Evolutionary conservation across 257 asterid species (phyloP).

Genomic region (Salvia hispanica): DNA sequence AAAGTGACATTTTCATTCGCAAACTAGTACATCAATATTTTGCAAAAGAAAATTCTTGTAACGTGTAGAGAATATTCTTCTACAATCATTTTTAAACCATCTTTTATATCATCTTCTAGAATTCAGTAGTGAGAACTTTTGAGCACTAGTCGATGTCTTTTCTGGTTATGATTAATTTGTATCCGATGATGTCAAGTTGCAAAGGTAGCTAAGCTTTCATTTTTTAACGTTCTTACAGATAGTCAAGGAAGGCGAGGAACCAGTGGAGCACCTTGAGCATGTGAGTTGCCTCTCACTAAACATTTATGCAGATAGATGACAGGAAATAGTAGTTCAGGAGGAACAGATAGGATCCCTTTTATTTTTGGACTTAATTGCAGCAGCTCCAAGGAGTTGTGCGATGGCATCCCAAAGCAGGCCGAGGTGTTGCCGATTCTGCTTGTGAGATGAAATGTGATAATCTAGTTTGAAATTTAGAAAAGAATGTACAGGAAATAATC

Average conservation of each 20-base stretch:
- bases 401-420: constrained; percentile 50
- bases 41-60: neutral
- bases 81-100: too few species aligned
- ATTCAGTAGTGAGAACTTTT: neutral
- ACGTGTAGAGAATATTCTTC: too few species aligned
- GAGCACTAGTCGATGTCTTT: neutral
- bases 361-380: neutral
- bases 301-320: constrained; percentile 33
- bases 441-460: constrained; percentile 40
- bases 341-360: constrained; percentile 13
- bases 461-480: constrained; percentile 12
- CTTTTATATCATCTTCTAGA: neutral
- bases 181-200: neutral
- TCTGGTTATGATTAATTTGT: neutral
- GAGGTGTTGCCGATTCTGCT: constrained; percentile 38
- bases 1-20: neutral
- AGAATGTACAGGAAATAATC: constrained; percentile 42
- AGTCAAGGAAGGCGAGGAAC: constrained; percentile 57
- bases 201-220: neutral
- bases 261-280: constrained; percentile 46
- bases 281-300: constrained; percentile 40
- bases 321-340: constrained; percentile 31
- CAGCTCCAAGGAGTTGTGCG: constrained; percentile 30
- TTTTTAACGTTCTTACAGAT: constrained; percentile 41
- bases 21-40: neutral